Evolutionary conservation across 1,139 yeast species (phyloP).

Genomic region (Saccharomycopsis hybrid): DNA sequence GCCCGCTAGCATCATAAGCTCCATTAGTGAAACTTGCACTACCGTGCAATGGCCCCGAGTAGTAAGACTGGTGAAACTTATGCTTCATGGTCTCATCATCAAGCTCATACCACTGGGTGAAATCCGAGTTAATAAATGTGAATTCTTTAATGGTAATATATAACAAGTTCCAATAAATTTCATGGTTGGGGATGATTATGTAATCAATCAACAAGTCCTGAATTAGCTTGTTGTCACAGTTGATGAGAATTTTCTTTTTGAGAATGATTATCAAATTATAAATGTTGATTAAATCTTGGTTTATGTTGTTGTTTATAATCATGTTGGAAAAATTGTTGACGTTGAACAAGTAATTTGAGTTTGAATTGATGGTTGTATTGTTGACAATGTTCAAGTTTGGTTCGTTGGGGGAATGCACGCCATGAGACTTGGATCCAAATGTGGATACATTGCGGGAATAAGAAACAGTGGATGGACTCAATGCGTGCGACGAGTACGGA

Average conservation of each 20-base stretch:
- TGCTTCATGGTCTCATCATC: slow-evolving; percentile 17
- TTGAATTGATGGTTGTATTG: slow-evolving; percentile 19
- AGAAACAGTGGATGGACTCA: slow-evolving; percentile 11
- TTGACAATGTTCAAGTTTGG: slow-evolving; percentile 20
- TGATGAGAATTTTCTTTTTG: slow-evolving; percentile 23
- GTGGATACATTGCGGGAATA: slow-evolving; percentile 18
- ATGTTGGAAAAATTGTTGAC: slow-evolving; percentile 20
- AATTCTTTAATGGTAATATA: slow-evolving; percentile 24
- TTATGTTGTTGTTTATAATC: slow-evolving; percentile 20
- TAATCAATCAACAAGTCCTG: slow-evolving; percentile 24
- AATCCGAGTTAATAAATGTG: slow-evolving; percentile 18
- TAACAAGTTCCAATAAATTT: slow-evolving; percentile 22
- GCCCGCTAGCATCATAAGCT: slow-evolving; percentile 8
- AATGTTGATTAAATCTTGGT: slow-evolving; percentile 21
- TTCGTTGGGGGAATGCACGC: slow-evolving; percentile 21
- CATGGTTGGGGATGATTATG: slow-evolving; percentile 22
- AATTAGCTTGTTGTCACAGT: slow-evolving; percentile 21
- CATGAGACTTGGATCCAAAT: slow-evolving; percentile 21
- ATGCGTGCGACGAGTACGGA: slow-evolving; percentile 14
- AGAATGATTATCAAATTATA: slow-evolving; percentile 21
- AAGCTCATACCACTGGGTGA: slow-evolving; percentile 14
- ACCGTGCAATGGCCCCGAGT: slow-evolving; percentile 7
- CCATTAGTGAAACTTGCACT: slow-evolving; percentile 18
- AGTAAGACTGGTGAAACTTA: slow-evolving; percentile 12
- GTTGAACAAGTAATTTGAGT: slow-evolving; percentile 19